A percentile compares a stretch with the other conserved stretches of the same genome.
Evolutionary conservation across 2,329 filamentous ascomycete species (phyloP).

Genomic region (Karstenula rhodostoma): DNA sequence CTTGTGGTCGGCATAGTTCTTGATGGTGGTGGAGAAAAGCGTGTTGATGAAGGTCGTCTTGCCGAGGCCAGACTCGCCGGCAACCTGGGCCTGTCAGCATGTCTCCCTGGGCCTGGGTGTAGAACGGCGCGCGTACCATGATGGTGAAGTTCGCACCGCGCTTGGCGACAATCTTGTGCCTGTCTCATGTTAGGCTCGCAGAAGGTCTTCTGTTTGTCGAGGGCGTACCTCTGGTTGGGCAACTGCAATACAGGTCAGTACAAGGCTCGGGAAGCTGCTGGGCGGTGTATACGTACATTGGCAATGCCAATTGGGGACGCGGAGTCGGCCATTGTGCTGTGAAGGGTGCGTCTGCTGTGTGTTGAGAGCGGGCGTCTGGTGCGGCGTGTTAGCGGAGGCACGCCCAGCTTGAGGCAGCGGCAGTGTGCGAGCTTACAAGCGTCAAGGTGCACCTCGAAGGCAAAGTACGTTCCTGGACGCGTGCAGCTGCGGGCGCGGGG

Average conservation of each 20-base stretch:
- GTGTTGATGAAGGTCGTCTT: slow-evolving; percentile 99
- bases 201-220: slow-evolving; percentile 18
- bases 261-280: slow-evolving; percentile 5
- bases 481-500: slow-evolving; percentile 16
- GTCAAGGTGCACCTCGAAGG: neutral
- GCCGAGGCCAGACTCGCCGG: slow-evolving; percentile 96
- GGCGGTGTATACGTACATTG: slow-evolving; percentile 64
- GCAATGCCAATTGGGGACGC: slow-evolving; percentile 76
- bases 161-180: slow-evolving; percentile 77
- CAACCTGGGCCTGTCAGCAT: slow-evolving; percentile 70
- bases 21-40: slow-evolving; percentile 99
- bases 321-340: slow-evolving; percentile 66
- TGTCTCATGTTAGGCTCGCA: slow-evolving; percentile 50
- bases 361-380: slow-evolving; percentile 25
- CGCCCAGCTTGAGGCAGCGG: neutral
- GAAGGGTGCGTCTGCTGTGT: slow-evolving; percentile 26
- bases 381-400: slow-evolving; percentile 29
- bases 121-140: slow-evolving; percentile 72
- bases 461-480: slow-evolving; percentile 5
- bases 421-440: neutral
- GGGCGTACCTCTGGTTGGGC: slow-evolving; percentile 71
- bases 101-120: neutral
- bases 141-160: slow-evolving; percentile 98
- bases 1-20: slow-evolving; percentile 99
- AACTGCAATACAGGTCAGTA: slow-evolving; percentile 60